Evolutionary conservation across 2,329 filamentous ascomycete genomes (phyloP), one percentile per base, ranked within the genome.

Genomic region (Xylaria sp.): DNA sequence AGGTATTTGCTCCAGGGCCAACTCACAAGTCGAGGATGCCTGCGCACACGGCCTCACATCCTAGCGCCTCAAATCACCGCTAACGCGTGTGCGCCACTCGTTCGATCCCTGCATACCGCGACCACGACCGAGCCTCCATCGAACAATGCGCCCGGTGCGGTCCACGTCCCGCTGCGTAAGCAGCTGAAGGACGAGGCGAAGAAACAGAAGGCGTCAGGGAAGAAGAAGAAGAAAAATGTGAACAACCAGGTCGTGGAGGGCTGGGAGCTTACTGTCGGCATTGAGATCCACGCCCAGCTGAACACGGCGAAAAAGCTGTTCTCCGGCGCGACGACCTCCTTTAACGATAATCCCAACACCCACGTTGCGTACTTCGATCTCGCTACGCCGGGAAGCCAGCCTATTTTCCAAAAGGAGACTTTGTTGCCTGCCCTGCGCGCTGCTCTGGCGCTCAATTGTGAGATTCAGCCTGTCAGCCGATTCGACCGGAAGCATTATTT

Each of bases 401-500:
- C 94, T 1, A 73, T 86, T 37, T 94, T 99, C 69, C 92, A 97
- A 75, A 82, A 80, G 35, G 89, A 88, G 61, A 91, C 90, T 0
- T 78, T 99, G 9, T 81, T 97, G 44, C 94, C 94, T 3, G 94
- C 94, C n/a, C 72, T 99, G 13, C 86, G 94, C 61, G 93, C 93
- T 16, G 93, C 94, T 0, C 77, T 97, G 54, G 91, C 92, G 0
- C 79, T 99, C 50, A 84, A 88, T 59, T 97, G 94, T 74, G 77
- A 86, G 1, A 82, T 97, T 55, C 89, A 95, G 71, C 79, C 76
- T 1, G 81, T 84, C 67, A 96, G 92, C 73, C 85, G 84, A 57
- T 99, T 97, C 76, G 94, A 99, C 74, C 83, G 94, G 64, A 99
- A 99, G 74, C 94, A 99, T 75, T 99, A 99, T 76, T 97, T 99